phyloP scores from a whole-genome alignment of 495 filamentous ascomycete genomes.

The Bacidia rubella region DNA sequence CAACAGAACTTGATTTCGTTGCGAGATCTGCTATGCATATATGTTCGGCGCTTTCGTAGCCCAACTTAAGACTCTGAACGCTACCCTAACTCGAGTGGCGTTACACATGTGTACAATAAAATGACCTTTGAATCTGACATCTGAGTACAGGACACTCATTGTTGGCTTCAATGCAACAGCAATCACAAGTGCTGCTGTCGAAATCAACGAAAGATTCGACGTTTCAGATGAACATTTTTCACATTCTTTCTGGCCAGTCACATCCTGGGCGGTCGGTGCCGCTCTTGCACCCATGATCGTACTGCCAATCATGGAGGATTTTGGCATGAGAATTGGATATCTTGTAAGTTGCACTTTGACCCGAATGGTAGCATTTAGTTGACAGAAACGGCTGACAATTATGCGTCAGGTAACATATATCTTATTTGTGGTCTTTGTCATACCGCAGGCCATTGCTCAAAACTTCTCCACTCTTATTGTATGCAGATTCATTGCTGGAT shows the following conservation, averaged over 20 bases:
- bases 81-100: no score
- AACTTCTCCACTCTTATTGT: constrained; percentile 38
- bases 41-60: no score
- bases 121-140: not conserved
- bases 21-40: no score
- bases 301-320: constrained; percentile 40
- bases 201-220: not conserved
- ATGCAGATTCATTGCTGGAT: constrained; percentile 35
- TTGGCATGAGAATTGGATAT: constrained; percentile 34
- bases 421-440: constrained; percentile 30
- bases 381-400: no score
- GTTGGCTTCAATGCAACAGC: not conserved
- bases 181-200: not conserved
- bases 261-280: constrained; percentile 37
- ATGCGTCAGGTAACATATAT: constrained; percentile 28
- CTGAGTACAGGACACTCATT: not conserved
- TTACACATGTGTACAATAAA: no score
- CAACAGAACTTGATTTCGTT: no score
- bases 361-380: no score
- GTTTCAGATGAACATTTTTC: not conserved
- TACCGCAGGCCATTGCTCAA: constrained; percentile 35
- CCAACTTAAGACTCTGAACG: no score
- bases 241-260: constrained; percentile 28
- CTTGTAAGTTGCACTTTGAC: constrained; percentile 14
- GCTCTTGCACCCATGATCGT: constrained; percentile 32